Evolutionary conservation across 192 early-diverging fungal genomes (phyloP).

Genomic region (Neocallimastix lanati): DNA sequence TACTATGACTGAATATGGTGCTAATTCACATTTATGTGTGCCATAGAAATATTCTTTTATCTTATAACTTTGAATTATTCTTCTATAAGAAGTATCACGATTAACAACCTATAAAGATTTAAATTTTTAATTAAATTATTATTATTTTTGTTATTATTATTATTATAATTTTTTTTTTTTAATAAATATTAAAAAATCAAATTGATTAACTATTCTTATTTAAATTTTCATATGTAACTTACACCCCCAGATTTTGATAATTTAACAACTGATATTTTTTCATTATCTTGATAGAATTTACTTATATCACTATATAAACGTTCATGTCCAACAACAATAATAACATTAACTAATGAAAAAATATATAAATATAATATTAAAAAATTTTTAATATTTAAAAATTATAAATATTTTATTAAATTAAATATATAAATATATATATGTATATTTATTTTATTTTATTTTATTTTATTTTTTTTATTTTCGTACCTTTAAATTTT

Average conservation of each 20-base stretch:
- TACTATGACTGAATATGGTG: slow-evolving; percentile 68
- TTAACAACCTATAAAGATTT: slow-evolving; percentile 50
- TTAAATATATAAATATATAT: not conserved
- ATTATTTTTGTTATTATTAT: too few species aligned
- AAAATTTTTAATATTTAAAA: not conserved
- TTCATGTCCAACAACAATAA: slow-evolving; percentile 84
- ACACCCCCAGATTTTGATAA: slow-evolving; percentile 84
- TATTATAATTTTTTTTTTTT: not conserved
- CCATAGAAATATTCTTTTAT: slow-evolving; percentile 96
- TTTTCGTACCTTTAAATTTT: slow-evolving; percentile 33
- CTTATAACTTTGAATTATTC: slow-evolving; percentile 46
- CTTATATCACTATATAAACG: slow-evolving; percentile 71
- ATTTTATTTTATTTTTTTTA: not conserved
- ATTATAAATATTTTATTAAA: too few species aligned
- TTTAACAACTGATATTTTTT: slow-evolving; percentile 53
- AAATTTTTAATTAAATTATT: not conserved
- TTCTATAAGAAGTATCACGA: slow-evolving; percentile 50
- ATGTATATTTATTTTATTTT: not conserved
- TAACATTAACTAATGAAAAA: slow-evolving; percentile 38
- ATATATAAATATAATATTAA: not conserved
- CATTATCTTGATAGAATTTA: slow-evolving; percentile 22
- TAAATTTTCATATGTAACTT: too few species aligned
- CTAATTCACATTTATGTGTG: slow-evolving; percentile 45
- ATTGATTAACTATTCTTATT: too few species aligned
- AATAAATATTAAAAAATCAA: too few species aligned